These are phyloP conservation scores for Primulina huaijiensis DNA, from an alignment of 257 asterid species.

Conservation along the genomic window DNA sequence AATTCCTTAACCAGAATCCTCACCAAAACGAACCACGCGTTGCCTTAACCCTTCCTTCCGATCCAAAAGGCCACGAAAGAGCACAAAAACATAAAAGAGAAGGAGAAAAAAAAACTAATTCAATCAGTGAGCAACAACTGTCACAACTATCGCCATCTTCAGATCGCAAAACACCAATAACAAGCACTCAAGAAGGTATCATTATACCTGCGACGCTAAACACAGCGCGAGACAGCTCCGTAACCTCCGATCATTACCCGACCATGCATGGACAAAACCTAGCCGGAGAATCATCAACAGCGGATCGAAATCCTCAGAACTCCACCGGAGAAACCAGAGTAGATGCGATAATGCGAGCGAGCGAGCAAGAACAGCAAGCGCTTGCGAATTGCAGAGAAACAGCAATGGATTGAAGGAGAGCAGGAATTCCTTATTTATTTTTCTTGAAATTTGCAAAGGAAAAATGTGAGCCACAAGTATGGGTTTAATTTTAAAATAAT, in stretches of 20 bases:
- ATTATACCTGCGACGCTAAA: slow-evolving; percentile 36
- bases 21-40: slow-evolving; percentile 49
- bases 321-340: slow-evolving; percentile 3
- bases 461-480: slow-evolving; percentile 76
- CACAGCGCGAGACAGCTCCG: slow-evolving; percentile 27
- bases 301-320: slow-evolving; percentile 39
- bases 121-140: slow-evolving; percentile 36
- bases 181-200: neutral
- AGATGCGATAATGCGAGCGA: slow-evolving; percentile 2
- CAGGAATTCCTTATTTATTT: slow-evolving; percentile 14
- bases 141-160: slow-evolving; percentile 21
- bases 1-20: slow-evolving; percentile 53
- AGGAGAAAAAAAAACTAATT: slow-evolving; percentile 15
- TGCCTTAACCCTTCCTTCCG: slow-evolving; percentile 52
- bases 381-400: neutral
- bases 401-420: slow-evolving; percentile 12
- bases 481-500: slow-evolving; percentile 20
- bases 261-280: slow-evolving; percentile 35
- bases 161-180: neutral
- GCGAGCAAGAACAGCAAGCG: neutral
- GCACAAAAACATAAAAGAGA: slow-evolving; percentile 4
- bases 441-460: slow-evolving; percentile 13
- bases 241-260: slow-evolving; percentile 29
- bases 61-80: slow-evolving; percentile 18
- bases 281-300: slow-evolving; percentile 25